Conservation (phyloP, 441 rosid species). For the Jatropha multifida region DNA sequence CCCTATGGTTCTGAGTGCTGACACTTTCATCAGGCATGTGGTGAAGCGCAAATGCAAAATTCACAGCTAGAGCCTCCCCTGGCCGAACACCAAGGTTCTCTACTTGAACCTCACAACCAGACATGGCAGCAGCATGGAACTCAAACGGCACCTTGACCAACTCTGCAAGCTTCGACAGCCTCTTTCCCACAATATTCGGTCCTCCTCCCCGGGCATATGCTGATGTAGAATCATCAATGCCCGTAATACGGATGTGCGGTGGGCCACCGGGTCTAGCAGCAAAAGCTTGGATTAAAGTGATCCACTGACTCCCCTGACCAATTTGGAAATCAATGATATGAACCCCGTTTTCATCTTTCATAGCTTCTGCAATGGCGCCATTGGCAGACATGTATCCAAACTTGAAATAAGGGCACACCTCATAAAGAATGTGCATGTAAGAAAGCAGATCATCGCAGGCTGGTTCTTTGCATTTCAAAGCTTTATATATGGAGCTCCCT, state of each 20-base stretch:
- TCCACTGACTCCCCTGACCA: conserved; percentile 85
- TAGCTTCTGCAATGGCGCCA: conserved; percentile 91
- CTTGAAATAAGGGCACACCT: conserved; percentile 85
- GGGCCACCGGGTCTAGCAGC: conserved; percentile 95
- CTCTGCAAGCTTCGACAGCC: conserved; percentile 60
- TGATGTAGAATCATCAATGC: conserved; percentile 64
- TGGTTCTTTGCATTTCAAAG: conserved; percentile 62
- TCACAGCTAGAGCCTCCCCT: conserved; percentile 75
- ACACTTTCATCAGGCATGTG: conserved; percentile 91
- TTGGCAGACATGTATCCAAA: conserved; percentile 92
- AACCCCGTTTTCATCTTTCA: conserved; percentile 76
- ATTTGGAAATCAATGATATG: conserved; percentile 84
- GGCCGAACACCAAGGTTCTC: conserved; percentile 45
- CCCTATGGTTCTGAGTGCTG: conserved; percentile 76
- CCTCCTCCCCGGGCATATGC: conserved; percentile 89
- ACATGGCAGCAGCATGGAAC: conserved; percentile 54
- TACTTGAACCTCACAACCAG: conserved; percentile 51
- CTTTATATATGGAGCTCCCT: conserved; percentile 66
- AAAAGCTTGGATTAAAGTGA: conserved; percentile 83
- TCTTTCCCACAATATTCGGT: conserved; percentile 56
- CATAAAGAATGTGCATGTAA: conserved; percentile 79
- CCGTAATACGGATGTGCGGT: conserved; percentile 78
- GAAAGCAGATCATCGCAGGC: conserved; percentile 69
- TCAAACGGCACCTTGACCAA: conserved; percentile 71
- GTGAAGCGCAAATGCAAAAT: conserved; percentile 83